A percentile compares a stretch with the other conserved stretches of the same genome.
These are phyloP conservation scores for Styphnolobium japonicum DNA, from an alignment of 306 rosid genomes.

Conservation along the genomic window DNA sequence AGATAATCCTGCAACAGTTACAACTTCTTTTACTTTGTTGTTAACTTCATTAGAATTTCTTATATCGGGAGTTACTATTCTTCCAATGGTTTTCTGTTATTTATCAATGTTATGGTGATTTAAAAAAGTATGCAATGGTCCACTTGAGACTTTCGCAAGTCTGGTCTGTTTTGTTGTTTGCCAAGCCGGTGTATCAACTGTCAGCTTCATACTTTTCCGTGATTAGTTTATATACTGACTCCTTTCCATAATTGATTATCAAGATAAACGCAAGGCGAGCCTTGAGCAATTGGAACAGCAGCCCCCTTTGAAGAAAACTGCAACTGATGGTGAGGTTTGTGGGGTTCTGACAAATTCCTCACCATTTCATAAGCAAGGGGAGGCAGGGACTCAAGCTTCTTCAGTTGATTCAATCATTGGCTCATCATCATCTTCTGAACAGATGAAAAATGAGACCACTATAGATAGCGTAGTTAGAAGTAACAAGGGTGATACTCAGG, in stretches of 20 bases:
- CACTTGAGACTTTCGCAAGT: neutral
- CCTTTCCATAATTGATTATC: neutral
- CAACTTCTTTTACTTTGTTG: neutral
- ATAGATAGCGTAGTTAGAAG: constrained; percentile 21
- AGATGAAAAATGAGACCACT: constrained; percentile 23
- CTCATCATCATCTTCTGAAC: constrained; percentile 30
- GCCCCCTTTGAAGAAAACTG: constrained; percentile 38
- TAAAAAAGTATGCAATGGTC: neutral
- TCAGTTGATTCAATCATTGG: constrained; percentile 30
- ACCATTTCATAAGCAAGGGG: constrained; percentile 32
- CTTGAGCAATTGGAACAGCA: constrained; percentile 31
- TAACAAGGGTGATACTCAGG: constrained; percentile 18
- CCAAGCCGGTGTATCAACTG: neutral
- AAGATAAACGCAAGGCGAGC: constrained; percentile 42
- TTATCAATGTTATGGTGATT: neutral
- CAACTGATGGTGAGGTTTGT: constrained; percentile 32
- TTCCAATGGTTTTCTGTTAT: neutral
- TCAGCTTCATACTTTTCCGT: neutral
- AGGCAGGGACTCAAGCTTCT: constrained; percentile 31
- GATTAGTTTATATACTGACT: constrained; percentile 3
- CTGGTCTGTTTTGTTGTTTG: constrained; percentile 10
- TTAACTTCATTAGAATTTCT: neutral
- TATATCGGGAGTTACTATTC: neutral
- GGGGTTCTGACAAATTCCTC: constrained; percentile 23
- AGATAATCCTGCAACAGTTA: neutral